phyloP scores from a whole-genome alignment of 75 land plant genomes.

The Chamaecyparis obtusa region DNA sequence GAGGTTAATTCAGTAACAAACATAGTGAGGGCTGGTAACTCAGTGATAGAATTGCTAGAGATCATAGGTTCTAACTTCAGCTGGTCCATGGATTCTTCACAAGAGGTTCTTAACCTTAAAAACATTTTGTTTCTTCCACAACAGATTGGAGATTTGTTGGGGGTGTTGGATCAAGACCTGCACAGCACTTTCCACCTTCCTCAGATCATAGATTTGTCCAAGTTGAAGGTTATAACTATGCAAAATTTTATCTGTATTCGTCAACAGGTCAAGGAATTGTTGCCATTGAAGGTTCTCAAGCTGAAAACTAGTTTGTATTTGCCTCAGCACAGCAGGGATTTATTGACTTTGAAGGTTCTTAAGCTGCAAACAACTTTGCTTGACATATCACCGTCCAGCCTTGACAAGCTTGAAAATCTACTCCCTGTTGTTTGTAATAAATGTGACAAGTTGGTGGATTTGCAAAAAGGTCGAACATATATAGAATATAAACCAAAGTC shows the following conservation, averaged over 20 bases:
- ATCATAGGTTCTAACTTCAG: too few species aligned
- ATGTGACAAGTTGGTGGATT: background rate
- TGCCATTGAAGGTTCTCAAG: background rate
- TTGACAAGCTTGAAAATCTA: background rate
- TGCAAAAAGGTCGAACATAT: background rate
- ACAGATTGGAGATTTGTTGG: background rate
- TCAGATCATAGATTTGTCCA: background rate
- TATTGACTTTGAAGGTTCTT: too few species aligned
- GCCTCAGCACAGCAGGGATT: too few species aligned
- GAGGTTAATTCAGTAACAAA: too few species aligned
- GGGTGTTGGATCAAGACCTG: background rate
- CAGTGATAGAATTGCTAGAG: background rate
- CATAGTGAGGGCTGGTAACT: too few species aligned
- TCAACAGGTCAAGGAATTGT: background rate
- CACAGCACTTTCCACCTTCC: background rate
- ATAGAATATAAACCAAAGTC: background rate
- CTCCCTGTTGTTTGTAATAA: background rate
- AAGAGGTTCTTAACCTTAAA: background rate
- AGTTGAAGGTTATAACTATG: background rate
- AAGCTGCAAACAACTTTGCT: background rate
- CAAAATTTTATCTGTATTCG: background rate
- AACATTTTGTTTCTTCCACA: background rate
- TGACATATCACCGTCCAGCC: background rate
- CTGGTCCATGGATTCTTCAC: background rate
- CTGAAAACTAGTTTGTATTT: too few species aligned